Evolutionary conservation across 768 basidiomycete species (phyloP), one percentile per base, ranked within the genome.

Genomic region (Clitopilus hobsonii): DNA sequence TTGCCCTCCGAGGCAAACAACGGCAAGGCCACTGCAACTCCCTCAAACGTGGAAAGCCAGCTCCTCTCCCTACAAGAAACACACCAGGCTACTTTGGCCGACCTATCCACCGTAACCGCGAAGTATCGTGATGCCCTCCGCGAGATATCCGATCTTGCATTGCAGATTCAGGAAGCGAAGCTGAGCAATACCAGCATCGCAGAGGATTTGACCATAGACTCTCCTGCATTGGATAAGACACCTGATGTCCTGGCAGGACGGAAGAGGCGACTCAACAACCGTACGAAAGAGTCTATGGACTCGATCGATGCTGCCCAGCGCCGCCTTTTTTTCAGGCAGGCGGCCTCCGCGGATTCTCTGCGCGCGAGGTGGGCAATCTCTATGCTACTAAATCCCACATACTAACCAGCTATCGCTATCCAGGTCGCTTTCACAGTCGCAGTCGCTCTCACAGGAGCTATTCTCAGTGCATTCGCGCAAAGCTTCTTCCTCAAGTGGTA

Each of bases 361-460:
- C 91, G 91, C 78, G 80, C 84, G 82, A 91, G 91, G 89, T 87
- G 71, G 61, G 32, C n/a, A n/a, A n/a, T 36, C 67, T 65, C 52
- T 53, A 30, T 24, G 54, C 24, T 22, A 16, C 41, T 41, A 56
- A 27, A 29, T n/a, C n/a, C n/a, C n/a, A n/a, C 30, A 32, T 32
- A 16, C 30, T 32, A 62, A 36, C 51, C 53, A 52, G 53, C 36
- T 50, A 50, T 56, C 56, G 54, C 59, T 54, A n/a, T 52, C 41
- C 62, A 91, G 90, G 82, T 93, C 92, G 84, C 84, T 87, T 61
- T 92, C 90, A 76, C 91, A 91, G 73, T 94, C 94, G 70, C 84
- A 87, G 78, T 96, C 94, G 80, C 86, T 96, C 63, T 95, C 94
- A 77, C 94, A 98, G 94, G 94, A 92, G 81, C 82, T 93, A 61